A percentile compares a stretch with the other conserved stretches of the same genome.
These are phyloP conservation scores for Globisporangium radiosum DNA, from an alignment of 352 stramenopile species.

Conservation along the genomic window DNA sequence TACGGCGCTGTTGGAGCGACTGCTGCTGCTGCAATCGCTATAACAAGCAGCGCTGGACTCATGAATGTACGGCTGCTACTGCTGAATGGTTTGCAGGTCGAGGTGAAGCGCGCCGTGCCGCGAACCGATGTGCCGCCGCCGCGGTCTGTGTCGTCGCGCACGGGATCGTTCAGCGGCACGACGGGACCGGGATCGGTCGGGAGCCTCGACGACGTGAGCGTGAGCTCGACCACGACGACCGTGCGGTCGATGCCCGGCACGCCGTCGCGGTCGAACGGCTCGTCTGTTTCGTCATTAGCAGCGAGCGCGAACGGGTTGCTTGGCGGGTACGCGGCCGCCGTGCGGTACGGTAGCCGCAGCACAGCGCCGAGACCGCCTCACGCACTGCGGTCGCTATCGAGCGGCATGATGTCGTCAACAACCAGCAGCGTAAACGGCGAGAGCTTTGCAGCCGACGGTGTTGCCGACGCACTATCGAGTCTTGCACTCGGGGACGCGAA, in stretches of 20 bases:
- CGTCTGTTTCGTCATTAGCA: slow-evolving; percentile 19
- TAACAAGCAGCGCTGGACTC: neutral
- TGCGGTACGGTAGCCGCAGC: slow-evolving; percentile 55
- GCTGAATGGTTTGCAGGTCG: slow-evolving; percentile 24
- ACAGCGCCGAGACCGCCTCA: slow-evolving; percentile 27
- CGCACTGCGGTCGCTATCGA: slow-evolving; percentile 9
- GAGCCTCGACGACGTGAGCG: slow-evolving; percentile 58
- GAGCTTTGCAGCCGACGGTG: slow-evolving; percentile 27
- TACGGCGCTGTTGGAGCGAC: too few species aligned
- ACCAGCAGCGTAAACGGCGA: slow-evolving; percentile 30
- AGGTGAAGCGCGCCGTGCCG: slow-evolving; percentile 83
- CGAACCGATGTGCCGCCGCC: slow-evolving; percentile 74
- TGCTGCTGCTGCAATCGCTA: too few species aligned
- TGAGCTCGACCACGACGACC: slow-evolving; percentile 38
- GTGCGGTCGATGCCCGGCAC: slow-evolving; percentile 50
- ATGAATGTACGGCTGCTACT: neutral
- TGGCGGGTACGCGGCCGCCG: slow-evolving; percentile 71
- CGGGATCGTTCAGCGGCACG: slow-evolving; percentile 73
- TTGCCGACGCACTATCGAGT: slow-evolving; percentile 66
- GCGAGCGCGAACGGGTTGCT: slow-evolving; percentile 44
- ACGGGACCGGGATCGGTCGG: slow-evolving; percentile 63
- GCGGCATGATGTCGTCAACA: slow-evolving; percentile 16
- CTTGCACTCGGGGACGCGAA: slow-evolving; percentile 52
- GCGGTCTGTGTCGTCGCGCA: slow-evolving; percentile 65
- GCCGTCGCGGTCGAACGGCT: slow-evolving; percentile 39